phyloP scores from a whole-genome alignment of 768 basidiomycete species.

The Rhodotorula paludigena region DNA sequence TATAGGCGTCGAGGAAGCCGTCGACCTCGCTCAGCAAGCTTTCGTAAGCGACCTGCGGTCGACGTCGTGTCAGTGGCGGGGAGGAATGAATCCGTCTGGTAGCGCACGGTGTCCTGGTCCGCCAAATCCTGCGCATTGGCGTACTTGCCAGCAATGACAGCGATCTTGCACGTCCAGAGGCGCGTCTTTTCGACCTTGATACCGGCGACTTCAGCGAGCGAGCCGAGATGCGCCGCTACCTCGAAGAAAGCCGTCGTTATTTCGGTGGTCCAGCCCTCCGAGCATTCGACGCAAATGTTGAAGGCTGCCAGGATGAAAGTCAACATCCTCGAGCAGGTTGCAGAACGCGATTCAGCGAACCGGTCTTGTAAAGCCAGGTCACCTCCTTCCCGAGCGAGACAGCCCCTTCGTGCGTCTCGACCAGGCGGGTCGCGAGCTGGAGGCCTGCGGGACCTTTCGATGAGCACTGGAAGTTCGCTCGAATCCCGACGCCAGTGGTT shows the following conservation, averaged over 20 bases:
- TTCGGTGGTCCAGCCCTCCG: background rate
- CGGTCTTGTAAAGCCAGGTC: slow-evolving; percentile 13
- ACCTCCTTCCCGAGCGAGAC: slow-evolving; percentile 1
- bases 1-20: background rate
- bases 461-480: background rate
- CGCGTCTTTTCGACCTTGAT: background rate
- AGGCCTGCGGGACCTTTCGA: background rate
- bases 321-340: too few species aligned
- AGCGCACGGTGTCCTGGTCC: background rate
- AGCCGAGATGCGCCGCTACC: slow-evolving; percentile 5
- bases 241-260: background rate
- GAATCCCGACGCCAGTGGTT: background rate
- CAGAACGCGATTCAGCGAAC: background rate
- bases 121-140: background rate
- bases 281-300: slow-evolving; percentile 10
- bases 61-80: background rate
- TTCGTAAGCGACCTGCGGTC: background rate
- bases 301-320: background rate
- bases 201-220: background rate
- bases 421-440: background rate
- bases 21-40: background rate
- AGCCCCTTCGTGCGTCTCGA: background rate
- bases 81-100: background rate
- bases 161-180: slow-evolving; percentile 9
- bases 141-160: background rate